Base-by-base conservation (phyloP, 2,329 filamentous ascomycete genomes). In the Nannizziopsis arthrosporioides region DNA sequence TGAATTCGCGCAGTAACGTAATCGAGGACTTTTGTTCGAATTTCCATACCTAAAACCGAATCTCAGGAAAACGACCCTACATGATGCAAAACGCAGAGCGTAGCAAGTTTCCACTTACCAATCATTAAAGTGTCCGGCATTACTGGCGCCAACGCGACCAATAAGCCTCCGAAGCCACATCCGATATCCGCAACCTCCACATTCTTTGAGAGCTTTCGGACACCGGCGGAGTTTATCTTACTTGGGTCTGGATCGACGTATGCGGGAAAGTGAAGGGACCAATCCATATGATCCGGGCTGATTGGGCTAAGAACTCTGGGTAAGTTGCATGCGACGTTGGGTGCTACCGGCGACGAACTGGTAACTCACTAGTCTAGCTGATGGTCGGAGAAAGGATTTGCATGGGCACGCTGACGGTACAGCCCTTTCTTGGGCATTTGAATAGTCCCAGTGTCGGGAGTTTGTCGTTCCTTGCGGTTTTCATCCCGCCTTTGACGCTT, bases 321-420 rank as follows among this genome's bases (percentile, higher is more conserved):
- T 19, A 22, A 15, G 17, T 27, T 17, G 19, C 49, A 17, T 39
- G 12, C 11, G 38, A 8, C 5, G 12, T 31, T 3, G 14, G 36
- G 48, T 17, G 17, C 18, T 18, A 43, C 35, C 10, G 36, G 32
- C 37, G 4, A 35, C 51, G 45, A 8, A 17, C 17, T 9, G 14
- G 7, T 10, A 22, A 71, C 79, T 59, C 77, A 94, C 92, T 98
- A 98, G 59, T 76, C 75, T 63, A 98, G 73, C 50, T 78, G 73
- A 71, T 98, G 92, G 61, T 98, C 92, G 2, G 90, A 95, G 69
- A 98, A 98, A 5, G 90, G 89, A 70, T 98, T 98, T 54, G 92
- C 92, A 70, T 98, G 92, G 34, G 92, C 92, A 65, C 92, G 79
- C 68, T 98, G 92, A 48, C 92, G 80, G 66, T 94, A 98, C 70